Percentiles rank a stretch among this genome's conserved stretches.
Evolutionary conservation across 2,329 filamentous ascomycete species (phyloP).

Genomic region (Phialocephala subalpina): DNA sequence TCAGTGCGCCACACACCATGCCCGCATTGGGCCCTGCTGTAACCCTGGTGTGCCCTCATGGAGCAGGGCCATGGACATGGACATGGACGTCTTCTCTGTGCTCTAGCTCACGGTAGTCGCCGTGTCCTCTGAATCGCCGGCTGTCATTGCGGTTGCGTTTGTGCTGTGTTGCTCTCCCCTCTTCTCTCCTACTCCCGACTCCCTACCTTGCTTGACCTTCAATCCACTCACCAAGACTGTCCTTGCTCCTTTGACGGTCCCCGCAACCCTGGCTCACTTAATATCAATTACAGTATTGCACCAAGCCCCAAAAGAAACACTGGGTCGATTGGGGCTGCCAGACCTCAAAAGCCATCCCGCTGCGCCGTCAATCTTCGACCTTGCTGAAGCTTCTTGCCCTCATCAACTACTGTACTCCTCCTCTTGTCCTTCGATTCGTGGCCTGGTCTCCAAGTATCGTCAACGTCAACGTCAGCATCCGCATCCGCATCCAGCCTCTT

Average conservation of each 20-base stretch:
- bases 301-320: slow-evolving; percentile 12
- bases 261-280: slow-evolving; percentile 9
- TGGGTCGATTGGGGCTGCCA: slow-evolving; percentile 15
- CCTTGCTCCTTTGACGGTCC: background rate
- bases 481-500: slow-evolving; percentile 9
- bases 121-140: background rate
- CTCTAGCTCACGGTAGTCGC: slow-evolving; percentile 12
- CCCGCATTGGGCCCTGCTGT: background rate
- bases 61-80: slow-evolving; percentile 5
- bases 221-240: slow-evolving; percentile 7
- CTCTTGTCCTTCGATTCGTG: background rate
- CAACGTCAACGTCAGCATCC: background rate
- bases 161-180: background rate
- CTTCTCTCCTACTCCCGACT: background rate
- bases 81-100: background rate
- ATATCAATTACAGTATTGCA: slow-evolving; percentile 18
- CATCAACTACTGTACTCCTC: background rate
- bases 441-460: background rate
- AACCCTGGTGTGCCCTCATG: background rate
- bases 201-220: background rate
- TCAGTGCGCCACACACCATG: background rate
- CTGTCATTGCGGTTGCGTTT: background rate
- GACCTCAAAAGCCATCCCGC: slow-evolving; percentile 14
- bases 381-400: background rate
- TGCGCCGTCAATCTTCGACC: slow-evolving; percentile 17